Percentiles rank a stretch among this genome's conserved stretches.
Conservation (phyloP, 1,139 yeast species). For the Nadsonia commutata region DNA sequence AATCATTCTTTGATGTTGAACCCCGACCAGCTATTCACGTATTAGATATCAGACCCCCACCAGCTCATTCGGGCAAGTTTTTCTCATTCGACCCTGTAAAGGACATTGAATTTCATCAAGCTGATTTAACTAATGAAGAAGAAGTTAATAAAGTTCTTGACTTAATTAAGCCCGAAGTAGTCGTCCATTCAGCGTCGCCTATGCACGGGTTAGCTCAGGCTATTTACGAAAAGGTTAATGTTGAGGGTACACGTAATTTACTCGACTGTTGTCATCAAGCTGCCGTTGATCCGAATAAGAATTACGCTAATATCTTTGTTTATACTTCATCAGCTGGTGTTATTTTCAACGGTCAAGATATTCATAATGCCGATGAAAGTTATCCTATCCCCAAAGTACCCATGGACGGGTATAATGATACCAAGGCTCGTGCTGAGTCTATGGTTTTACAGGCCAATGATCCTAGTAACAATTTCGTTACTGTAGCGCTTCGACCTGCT, state of each 20-base stretch:
- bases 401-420: slow-evolving; percentile 94
- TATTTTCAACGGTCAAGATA: slow-evolving; percentile 82
- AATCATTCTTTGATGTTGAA: slow-evolving; percentile 54
- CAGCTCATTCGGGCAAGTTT: slow-evolving; percentile 48
- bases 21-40: slow-evolving; percentile 72
- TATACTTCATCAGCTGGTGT: slow-evolving; percentile 98
- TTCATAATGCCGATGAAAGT: slow-evolving; percentile 80
- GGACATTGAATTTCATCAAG: slow-evolving; percentile 48
- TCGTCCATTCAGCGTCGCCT: slow-evolving; percentile 96
- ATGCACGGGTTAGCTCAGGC: slow-evolving; percentile 73
- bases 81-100: slow-evolving; percentile 51
- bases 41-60: slow-evolving; percentile 81
- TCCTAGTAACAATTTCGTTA: slow-evolving; percentile 30
- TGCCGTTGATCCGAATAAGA: slow-evolving; percentile 12
- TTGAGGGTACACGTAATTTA: slow-evolving; percentile 71
- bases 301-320: slow-evolving; percentile 49
- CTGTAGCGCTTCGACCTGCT: slow-evolving; percentile 88
- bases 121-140: slow-evolving; percentile 65
- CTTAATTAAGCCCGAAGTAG: slow-evolving; percentile 48
- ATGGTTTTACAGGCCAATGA: slow-evolving; percentile 53
- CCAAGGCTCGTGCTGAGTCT: slow-evolving; percentile 84
- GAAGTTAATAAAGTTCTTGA: slow-evolving; percentile 56
- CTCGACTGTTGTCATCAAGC: slow-evolving; percentile 44
- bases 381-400: slow-evolving; percentile 87
- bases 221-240: slow-evolving; percentile 80